These are phyloP conservation scores for Acanthochlamys bracteata DNA, from an alignment of 106 monocot species.

Conservation along the genomic window DNA sequence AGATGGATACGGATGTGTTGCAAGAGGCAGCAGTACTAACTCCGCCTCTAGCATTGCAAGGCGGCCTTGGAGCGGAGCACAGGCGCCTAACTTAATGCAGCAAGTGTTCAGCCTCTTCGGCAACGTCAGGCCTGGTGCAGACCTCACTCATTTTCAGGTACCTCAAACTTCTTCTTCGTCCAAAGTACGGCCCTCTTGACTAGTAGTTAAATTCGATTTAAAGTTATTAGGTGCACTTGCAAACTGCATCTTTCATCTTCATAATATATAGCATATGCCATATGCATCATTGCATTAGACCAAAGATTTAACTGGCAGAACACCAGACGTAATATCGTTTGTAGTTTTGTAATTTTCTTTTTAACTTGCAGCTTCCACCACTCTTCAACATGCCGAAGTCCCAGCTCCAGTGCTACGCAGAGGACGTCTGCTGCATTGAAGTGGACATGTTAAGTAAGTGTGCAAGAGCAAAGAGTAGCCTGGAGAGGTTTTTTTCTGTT, in stretches of 20 bases:
- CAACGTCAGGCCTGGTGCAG: slow-evolving; percentile 67
- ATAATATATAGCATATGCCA: too few species aligned
- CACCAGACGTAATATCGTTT: neutral
- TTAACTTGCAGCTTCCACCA: slow-evolving; percentile 82
- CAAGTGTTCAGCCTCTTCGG: slow-evolving; percentile 63
- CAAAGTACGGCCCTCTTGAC: too few species aligned
- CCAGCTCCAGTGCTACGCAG: slow-evolving; percentile 88
- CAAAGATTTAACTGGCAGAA: too few species aligned
- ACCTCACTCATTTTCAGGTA: slow-evolving; percentile 77
- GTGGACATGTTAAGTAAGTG: slow-evolving; percentile 53
- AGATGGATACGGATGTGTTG: neutral
- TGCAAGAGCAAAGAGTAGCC: slow-evolving; percentile 32
- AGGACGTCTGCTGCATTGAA: slow-evolving; percentile 60
- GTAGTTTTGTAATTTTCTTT: too few species aligned
- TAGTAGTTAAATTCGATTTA: too few species aligned
- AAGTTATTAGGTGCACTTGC: too few species aligned
- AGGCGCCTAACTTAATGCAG: slow-evolving; percentile 49
- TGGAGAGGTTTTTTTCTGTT: slow-evolving; percentile 66
- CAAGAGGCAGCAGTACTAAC: slow-evolving; percentile 38
- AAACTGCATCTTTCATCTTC: too few species aligned
- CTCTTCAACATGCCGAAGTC: slow-evolving; percentile 96
- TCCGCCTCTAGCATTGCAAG: slow-evolving; percentile 56
- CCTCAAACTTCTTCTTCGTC: too few species aligned
- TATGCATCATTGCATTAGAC: too few species aligned
- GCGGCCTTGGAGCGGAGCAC: slow-evolving; percentile 52